Conservation (phyloP, 2,329 filamentous ascomycete species). For the Apiospora koreana region DNA sequence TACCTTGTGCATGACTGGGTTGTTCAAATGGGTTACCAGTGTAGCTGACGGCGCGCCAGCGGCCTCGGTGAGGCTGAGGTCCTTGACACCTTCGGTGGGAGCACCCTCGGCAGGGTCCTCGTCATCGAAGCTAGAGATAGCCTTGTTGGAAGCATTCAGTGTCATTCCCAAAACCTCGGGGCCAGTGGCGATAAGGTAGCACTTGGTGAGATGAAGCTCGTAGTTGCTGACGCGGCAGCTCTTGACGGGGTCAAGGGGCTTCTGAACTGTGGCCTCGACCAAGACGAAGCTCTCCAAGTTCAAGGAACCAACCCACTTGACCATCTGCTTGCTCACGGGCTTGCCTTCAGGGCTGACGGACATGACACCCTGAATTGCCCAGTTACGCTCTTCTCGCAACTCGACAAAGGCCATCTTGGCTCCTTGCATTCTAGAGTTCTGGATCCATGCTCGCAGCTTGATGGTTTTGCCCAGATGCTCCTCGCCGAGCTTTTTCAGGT, state of each 20-base stretch:
- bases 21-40: constrained; percentile 84
- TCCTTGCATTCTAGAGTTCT: constrained; percentile 85
- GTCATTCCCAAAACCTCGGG: constrained; percentile 60
- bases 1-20: constrained; percentile 82
- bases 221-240: constrained; percentile 77
- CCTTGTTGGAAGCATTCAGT: constrained; percentile 55
- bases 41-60: constrained; percentile 67
- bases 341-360: constrained; percentile 64
- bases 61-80: constrained; percentile 38
- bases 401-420: constrained; percentile 92
- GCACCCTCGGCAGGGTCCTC: constrained; percentile 44
- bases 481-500: constrained; percentile 66
- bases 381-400: constrained; percentile 72
- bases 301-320: constrained; percentile 81
- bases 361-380: constrained; percentile 81
- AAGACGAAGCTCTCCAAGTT: constrained; percentile 80
- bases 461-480: constrained; percentile 69
- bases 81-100: constrained; percentile 39
- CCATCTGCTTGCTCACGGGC: constrained; percentile 79
- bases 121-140: constrained; percentile 60
- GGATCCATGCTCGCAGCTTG: constrained; percentile 77
- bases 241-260: constrained; percentile 84
- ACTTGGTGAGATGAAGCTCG: constrained; percentile 87
- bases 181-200: constrained; percentile 72
- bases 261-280: constrained; percentile 79